A percentile compares a stretch with the other conserved stretches of the same genome.
phyloP scores from a whole-genome alignment of 768 basidiomycete species.

The Tricholoma terreum region DNA sequence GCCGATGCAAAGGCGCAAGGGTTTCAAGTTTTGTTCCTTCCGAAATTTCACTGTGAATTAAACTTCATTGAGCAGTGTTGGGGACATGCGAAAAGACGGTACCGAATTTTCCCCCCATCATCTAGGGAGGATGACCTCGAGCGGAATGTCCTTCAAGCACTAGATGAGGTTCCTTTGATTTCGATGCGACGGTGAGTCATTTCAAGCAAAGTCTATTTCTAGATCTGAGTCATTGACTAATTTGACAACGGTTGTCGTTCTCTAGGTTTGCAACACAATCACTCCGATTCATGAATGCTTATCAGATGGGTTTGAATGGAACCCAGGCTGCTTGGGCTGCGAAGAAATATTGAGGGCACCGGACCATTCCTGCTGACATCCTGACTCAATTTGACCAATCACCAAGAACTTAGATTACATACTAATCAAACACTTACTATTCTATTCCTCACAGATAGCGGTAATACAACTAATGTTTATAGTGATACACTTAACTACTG shows the following conservation, averaged over 20 bases:
- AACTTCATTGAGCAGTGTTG: too few relatives aligned
- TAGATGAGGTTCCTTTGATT: too few relatives aligned
- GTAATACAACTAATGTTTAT: too few relatives aligned
- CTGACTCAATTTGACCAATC: neutral
- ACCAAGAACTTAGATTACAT: neutral
- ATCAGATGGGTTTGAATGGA: slow-evolving; percentile 10
- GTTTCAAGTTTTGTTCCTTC: too few relatives aligned
- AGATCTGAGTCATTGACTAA: neutral
- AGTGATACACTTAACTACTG: neutral
- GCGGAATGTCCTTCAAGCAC: too few relatives aligned
- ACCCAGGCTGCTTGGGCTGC: slow-evolving; percentile 10
- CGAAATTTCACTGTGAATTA: too few relatives aligned
- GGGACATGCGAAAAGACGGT: neutral
- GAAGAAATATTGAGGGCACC: slow-evolving; percentile 8
- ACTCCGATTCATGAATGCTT: slow-evolving; percentile 2
- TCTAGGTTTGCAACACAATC: slow-evolving; percentile 5
- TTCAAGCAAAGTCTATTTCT: neutral
- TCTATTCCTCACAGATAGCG: neutral
- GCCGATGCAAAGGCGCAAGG: too few relatives aligned
- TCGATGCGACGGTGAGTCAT: too few relatives aligned
- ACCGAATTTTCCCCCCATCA: too few relatives aligned
- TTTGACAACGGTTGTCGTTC: neutral
- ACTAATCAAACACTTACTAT: neutral
- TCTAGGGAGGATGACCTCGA: too few relatives aligned
- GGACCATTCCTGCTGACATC: neutral